Evolutionary conservation across 805 yeast species (phyloP).

Genomic region (Myxozyma vanderwaltii): DNA sequence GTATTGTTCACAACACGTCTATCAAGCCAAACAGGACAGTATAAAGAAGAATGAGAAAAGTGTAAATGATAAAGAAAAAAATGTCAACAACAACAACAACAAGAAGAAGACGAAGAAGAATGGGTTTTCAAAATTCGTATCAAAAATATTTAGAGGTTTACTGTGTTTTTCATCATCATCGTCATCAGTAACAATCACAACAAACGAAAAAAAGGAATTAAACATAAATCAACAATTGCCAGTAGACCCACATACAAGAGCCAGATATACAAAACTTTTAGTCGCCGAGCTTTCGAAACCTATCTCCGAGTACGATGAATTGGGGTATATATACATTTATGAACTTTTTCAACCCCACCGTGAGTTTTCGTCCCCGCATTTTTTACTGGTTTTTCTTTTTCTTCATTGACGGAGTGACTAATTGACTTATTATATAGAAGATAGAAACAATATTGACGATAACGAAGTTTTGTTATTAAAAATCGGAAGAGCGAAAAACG

Average conservation of each 20-base stretch:
- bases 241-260: background rate
- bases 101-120: too few relatives aligned
- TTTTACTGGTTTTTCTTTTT: background rate
- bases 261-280: constrained; percentile 5
- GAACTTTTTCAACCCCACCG: constrained; percentile 4
- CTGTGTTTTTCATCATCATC: background rate
- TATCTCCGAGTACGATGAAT: constrained; percentile 25
- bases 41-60: background rate
- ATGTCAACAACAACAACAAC: background rate
- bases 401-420: too few relatives aligned
- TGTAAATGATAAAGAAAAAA: background rate
- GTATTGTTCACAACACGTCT: constrained; percentile 10
- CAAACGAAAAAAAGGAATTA: background rate
- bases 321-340: constrained; percentile 33
- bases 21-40: background rate
- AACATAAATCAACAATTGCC: background rate
- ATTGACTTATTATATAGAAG: background rate
- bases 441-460: background rate
- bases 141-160: background rate
- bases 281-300: constrained; percentile 23
- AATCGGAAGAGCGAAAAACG: constrained; percentile 30
- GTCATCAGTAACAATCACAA: background rate
- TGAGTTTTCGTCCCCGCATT: background rate
- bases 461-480: constrained; percentile 17
- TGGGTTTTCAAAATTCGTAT: too few relatives aligned